Evolutionary conservation across 2,329 filamentous ascomycete species (phyloP).

Genomic region (Scortechinia acanthostroma): DNA sequence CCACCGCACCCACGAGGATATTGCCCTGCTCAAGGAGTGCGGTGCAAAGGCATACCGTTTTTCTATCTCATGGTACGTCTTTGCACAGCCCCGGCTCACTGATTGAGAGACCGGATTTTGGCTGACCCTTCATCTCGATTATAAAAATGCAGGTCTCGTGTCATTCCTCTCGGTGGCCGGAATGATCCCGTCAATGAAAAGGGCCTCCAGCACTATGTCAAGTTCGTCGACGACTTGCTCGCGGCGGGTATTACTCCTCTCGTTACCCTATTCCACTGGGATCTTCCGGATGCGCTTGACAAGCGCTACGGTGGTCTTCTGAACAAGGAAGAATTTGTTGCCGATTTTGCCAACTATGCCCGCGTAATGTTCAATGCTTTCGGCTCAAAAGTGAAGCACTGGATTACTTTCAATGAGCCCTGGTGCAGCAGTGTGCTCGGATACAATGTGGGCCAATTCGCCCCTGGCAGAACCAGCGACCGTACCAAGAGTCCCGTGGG

Average conservation of each 20-base stretch:
- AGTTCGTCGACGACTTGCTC: slow-evolving; percentile 71
- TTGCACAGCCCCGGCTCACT: too few relatives aligned
- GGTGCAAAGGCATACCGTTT: slow-evolving; percentile 75
- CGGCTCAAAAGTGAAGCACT: slow-evolving; percentile 73
- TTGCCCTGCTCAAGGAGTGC: slow-evolving; percentile 67
- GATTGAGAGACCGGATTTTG: too few relatives aligned
- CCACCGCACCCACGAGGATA: slow-evolving; percentile 71
- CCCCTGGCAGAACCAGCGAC: too few relatives aligned
- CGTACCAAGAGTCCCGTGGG: too few relatives aligned
- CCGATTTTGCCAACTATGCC: slow-evolving; percentile 75
- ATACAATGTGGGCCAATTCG: slow-evolving; percentile 71
- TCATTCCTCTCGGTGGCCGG: slow-evolving; percentile 79
- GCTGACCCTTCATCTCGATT: too few relatives aligned
- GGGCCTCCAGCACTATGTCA: slow-evolving; percentile 71
- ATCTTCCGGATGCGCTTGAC: slow-evolving; percentile 72
- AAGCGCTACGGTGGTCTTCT: slow-evolving; percentile 76
- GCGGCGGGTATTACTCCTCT: slow-evolving; percentile 73
- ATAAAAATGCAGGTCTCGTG: too few relatives aligned
- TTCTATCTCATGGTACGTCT: slow-evolving; percentile 74
- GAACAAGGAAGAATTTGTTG: slow-evolving; percentile 74
- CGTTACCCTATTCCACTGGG: slow-evolving; percentile 83
- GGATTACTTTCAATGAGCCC: slow-evolving; percentile 88
- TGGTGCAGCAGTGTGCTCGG: slow-evolving; percentile 79
- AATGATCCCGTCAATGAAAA: slow-evolving; percentile 74
- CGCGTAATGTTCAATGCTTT: slow-evolving; percentile 69